Evolutionary conservation across 1,284 basidiomycete species (phyloP), one percentile per base, ranked within the genome.

Genomic region (Testicularia cyperi): DNA sequence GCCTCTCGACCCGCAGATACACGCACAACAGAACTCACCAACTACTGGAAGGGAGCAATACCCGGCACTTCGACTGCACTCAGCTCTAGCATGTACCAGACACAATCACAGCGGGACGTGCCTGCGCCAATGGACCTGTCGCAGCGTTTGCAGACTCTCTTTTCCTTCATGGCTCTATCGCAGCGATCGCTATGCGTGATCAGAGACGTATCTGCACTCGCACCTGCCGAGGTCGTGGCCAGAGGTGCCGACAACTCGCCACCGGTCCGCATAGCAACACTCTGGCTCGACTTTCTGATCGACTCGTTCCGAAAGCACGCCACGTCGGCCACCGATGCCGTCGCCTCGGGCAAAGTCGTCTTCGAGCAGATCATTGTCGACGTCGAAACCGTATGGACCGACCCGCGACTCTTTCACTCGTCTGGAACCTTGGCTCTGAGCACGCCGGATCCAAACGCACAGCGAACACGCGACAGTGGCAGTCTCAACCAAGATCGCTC

Each of bases 111-210:
- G 6, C 22, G 12, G 9, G 4, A 5, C 18, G 13, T 22, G 9
- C 20, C 33, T 23, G 33, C 42, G 7, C 15, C 27, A 9, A 18
- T 54, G n/a, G 54, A 64, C 6, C 43, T 64, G 8, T 18, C 40
- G 1, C 54, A 48, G 25, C 44, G 60, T 13, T 40, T 64, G 1
- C 60, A 64, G 38, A 58, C 60, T 24, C 54, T 64, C 2, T 64
- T 64, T 19, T 44, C 49, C 4, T 64, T 64, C 23, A 46, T 55
- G 14, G 44, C 45, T 13, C 31, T 47, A 1, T 49, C 54, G 2
- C 38, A 64, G 13, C 34, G 60, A 10, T 37, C 54, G 3, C 12
- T 49, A 0, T 58, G 60, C 41, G 43, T 64, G 7, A 34, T 58
- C 35, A 53, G 37, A 22, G 54, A 64, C 38, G 49, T 64, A 6